Conservation (phyloP, 1,139 yeast species). For the Nakaseomyces nivariensis region DNA sequence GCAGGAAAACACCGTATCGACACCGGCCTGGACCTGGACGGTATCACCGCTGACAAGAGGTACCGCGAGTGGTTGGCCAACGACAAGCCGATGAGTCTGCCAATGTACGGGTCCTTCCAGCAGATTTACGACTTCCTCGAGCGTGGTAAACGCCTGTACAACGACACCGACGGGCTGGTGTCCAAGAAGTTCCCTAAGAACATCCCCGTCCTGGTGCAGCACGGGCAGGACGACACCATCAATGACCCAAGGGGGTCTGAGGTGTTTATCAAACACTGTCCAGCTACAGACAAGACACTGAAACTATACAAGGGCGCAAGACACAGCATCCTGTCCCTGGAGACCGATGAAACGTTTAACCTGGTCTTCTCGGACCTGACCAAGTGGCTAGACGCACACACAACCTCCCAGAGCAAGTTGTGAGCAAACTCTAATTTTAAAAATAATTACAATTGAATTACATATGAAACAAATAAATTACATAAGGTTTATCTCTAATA, state of each 20-base stretch:
- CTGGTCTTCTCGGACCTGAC: conserved; percentile 16
- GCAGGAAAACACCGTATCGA: conserved; percentile 49
- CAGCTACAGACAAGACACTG: conserved; percentile 30
- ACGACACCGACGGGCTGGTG: conserved; percentile 31
- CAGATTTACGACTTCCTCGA: conserved; percentile 55
- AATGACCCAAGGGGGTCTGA: conserved; percentile 48
- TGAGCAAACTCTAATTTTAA: neutral
- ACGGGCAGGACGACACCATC: conserved; percentile 45
- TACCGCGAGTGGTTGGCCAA: conserved; percentile 39
- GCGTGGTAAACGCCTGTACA: conserved; percentile 24
- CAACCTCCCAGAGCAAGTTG: neutral
- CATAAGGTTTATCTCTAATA: too few relatives aligned
- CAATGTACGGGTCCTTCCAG: conserved; percentile 37
- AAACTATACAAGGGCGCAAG: conserved; percentile 29
- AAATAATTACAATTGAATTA: neutral
- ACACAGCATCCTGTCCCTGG: conserved; percentile 30
- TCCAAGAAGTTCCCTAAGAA: conserved; percentile 36
- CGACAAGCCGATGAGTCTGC: conserved; percentile 37
- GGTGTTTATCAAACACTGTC: conserved; percentile 32
- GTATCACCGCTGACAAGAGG: conserved; percentile 44
- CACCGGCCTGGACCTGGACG: conserved; percentile 45
- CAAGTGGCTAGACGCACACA: conserved; percentile 16
- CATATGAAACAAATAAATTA: neutral
- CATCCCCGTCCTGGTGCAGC: conserved; percentile 42
- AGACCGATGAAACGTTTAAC: conserved; percentile 18